A percentile compares a stretch with the other conserved stretches of the same genome.
phyloP scores from a whole-genome alignment of 2,329 filamentous ascomycete genomes.

The Fusarium buxicola region DNA sequence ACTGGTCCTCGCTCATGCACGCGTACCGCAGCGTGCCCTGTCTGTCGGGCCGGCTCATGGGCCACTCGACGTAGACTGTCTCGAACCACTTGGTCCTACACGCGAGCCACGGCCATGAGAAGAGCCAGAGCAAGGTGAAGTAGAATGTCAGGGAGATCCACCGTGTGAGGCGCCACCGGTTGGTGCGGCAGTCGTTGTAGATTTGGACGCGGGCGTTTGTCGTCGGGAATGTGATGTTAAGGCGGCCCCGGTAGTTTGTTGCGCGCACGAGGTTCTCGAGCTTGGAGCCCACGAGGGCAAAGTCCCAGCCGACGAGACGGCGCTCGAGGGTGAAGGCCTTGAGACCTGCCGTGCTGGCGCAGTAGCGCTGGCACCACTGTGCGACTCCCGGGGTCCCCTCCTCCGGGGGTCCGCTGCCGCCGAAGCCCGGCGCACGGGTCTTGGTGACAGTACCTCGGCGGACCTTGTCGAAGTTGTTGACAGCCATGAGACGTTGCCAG shows the following conservation, averaged over 20 bases:
- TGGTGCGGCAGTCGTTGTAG: conserved; percentile 71
- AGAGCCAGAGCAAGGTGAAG: conserved; percentile 74
- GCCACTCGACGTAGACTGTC: conserved; percentile 71
- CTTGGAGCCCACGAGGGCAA: conserved; percentile 61
- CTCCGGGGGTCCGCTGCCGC: conserved; percentile 45
- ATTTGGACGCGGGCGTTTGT: conserved; percentile 68
- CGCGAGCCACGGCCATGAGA: conserved; percentile 78
- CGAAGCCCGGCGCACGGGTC: conserved; percentile 61
- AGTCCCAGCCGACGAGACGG: conserved; percentile 70
- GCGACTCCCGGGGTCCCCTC: conserved; percentile 49
- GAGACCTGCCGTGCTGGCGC: conserved; percentile 66
- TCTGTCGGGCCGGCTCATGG: conserved; percentile 44
- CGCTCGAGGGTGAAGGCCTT: conserved; percentile 67
- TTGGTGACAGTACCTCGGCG: conserved; percentile 73
- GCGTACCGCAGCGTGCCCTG: conserved; percentile 61
- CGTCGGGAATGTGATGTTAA: conserved; percentile 69
- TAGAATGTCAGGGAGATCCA: conserved; percentile 76
- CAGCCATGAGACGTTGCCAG: conserved; percentile 61
- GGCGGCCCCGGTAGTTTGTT: conserved; percentile 75
- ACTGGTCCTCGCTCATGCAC: conserved; percentile 66
- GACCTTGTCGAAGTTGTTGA: conserved; percentile 69
- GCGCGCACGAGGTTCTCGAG: conserved; percentile 68
- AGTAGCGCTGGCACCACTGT: conserved; percentile 78
- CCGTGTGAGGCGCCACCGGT: conserved; percentile 71
- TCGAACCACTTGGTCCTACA: conserved; percentile 75